Base-by-base conservation (phyloP, 139 green algal genomes). In the Dunaliella primolecta region DNA sequence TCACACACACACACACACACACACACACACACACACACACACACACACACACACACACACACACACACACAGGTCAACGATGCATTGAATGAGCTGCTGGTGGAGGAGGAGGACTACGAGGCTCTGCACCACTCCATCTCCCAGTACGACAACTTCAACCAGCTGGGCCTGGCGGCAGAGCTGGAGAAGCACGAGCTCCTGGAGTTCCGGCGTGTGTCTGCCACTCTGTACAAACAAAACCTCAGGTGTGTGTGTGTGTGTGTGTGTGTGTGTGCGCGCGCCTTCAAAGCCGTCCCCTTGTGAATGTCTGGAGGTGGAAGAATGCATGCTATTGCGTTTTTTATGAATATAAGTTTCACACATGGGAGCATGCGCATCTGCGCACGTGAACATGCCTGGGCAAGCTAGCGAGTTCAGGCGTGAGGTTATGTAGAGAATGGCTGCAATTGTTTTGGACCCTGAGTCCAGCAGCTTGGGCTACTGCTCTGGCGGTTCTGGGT, bases 101-200 rank as follows among this genome's bases (percentile, higher is more conserved):
- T 99, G 31, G 96, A 98, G 84, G 97, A 99, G 91, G 96, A 99
- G 89, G 96, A 99, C 93, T 98, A 93, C 83, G 93, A 95, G 81
- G 91, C 87, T 30, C 85, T 95, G 78, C 86, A 87, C 87, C 91
- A 94, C 46, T 95, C 88, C 88, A 98, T 99, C 84, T 92, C 95
- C 64, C 96, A 93, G 3, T 98, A 98, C 87, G 97, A 99, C 91
- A 98, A 98, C 94, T 99, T 97, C 83, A 97, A 99, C 91, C 95
- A 98, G 90, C 91, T 98, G 21, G 80, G 85, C 21, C 85, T 88
- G 1, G 85, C 85, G 24, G 75, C 74, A 25, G 82, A 85, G 78
- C 91, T 99, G 71, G 97, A 99, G 93, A 93, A 92, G 85, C 97
- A 99, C 83, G 97, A 99, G 90, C 92, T 99, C 78, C 92, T 98